A percentile compares a stretch with the other conserved stretches of the same genome.
phyloP scores from a whole-genome alignment of 371 early-diverging fungal species.

The Phascolomyces articulosus region DNA sequence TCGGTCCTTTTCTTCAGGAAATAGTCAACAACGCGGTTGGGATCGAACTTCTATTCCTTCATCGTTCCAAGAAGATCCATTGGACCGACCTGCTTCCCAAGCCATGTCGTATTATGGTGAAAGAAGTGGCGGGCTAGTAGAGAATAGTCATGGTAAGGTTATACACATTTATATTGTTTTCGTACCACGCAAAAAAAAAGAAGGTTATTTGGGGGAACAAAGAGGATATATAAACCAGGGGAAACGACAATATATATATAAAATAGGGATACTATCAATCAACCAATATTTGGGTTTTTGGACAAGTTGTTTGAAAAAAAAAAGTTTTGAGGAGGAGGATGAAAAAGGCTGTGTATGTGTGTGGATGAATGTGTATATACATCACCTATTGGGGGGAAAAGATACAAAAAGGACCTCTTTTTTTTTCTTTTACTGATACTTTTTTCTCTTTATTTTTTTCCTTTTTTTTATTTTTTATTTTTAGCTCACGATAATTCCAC shows the following conservation, averaged over 20 bases:
- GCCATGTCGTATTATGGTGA: conserved; percentile 14
- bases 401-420: not conserved
- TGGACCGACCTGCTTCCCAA: conserved; percentile 16
- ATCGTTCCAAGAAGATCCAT: conserved; percentile 5
- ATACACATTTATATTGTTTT: conserved; percentile 1
- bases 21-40: conserved; percentile 11
- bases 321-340: not conserved
- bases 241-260: too few species aligned
- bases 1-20: conserved; percentile 11
- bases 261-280: too few species aligned
- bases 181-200: not conserved
- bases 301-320: too few species aligned
- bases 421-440: not conserved
- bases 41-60: conserved; percentile 7
- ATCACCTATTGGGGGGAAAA: too few species aligned
- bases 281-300: too few species aligned
- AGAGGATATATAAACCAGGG: too few species aligned
- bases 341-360: too few species aligned
- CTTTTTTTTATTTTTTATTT: conserved; percentile 1
- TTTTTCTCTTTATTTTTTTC: conserved; percentile 3
- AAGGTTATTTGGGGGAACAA: too few species aligned
- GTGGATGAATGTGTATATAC: too few species aligned
- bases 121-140: conserved; percentile 2
- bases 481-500: not conserved
- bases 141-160: conserved; percentile 7